Base-by-base conservation (phyloP, 192 early-diverging fungal species). In the Paraglomus occultum region DNA sequence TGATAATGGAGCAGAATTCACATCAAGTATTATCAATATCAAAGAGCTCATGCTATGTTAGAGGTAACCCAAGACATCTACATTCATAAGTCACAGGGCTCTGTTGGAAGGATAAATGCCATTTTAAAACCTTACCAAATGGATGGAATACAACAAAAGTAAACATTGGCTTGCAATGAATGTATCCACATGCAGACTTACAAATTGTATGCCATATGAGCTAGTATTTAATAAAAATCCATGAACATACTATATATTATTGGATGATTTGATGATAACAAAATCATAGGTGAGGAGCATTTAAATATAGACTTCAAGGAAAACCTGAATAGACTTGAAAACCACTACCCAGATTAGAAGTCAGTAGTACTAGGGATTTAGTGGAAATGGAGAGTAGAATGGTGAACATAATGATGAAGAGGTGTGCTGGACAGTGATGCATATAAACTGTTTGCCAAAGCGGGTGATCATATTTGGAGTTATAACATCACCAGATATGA, bases 301-400 rank as follows among this genome's bases (percentile, higher is more conserved):
- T 60, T 60, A 71, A 39, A 52, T 75, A 70, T 8, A 68, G 52
- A 38, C 74, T 57, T 39, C 72, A 64, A 20, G 57, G 65, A 17
- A 64, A 73, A 12, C 72, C 72, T 15, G 55, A 23, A 51, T 73
- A 49, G 72, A 50, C 31, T 31, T 31, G 3, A 31, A 2, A 31
- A 31, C 31, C 31, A 31, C 31, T 31, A 31, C 3, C 31, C 31
- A 3, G 31, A 31, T 31, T 31, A 31, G 31, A 31, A n/a, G n/a
- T n/a, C n/a, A n/a, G n/a, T n/a, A n/a, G n/a, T n/a, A n/a, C n/a
- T n/a, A n/a, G n/a, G n/a, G n/a, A n/a, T n/a, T n/a, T n/a, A n/a
- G n/a, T n/a, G n/a, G n/a, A n/a, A n/a, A n/a, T n/a, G n/a, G n/a
- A n/a, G n/a, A n/a, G n/a, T n/a, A n/a, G n/a, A n/a, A n/a, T n/a